phyloP scores from a whole-genome alignment of 106 monocot species.

The Dendrobium nobile region DNA sequence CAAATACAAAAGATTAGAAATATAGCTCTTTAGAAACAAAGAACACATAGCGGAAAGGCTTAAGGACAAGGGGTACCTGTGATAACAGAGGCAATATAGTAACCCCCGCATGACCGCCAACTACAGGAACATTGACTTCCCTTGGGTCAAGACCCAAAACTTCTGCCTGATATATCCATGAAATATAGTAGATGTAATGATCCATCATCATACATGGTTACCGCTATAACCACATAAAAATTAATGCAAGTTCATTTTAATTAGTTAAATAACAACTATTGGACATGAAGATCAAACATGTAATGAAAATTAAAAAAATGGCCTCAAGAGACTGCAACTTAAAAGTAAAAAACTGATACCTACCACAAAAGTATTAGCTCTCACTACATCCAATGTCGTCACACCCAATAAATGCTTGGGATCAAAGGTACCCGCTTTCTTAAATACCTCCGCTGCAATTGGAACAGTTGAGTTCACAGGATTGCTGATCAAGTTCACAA shows the following conservation, averaged over 20 bases:
- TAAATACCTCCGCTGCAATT: constrained; percentile 96
- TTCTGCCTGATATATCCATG: constrained; percentile 61
- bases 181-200: not conserved
- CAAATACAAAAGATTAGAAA: not conserved
- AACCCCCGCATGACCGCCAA: constrained; percentile 98
- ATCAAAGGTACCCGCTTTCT: constrained; percentile 86
- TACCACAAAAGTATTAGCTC: constrained; percentile 99
- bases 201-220: not conserved
- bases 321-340: too few relatives aligned
- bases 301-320: not conserved
- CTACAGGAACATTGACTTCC: constrained; percentile 88
- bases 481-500: constrained; percentile 96
- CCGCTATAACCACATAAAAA: not conserved
- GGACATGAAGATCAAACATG: not conserved
- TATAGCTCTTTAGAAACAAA: not conserved
- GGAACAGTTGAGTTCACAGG: constrained; percentile 97
- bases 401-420: constrained; percentile 89
- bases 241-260: not conserved
- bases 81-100: constrained; percentile 94
- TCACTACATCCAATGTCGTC: constrained; percentile 62
- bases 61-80: constrained; percentile 42
- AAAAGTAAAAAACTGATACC: constrained; percentile 10
- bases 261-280: not conserved
- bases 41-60: not conserved
- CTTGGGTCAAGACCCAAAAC: constrained; percentile 87